A percentile compares a stretch with the other conserved stretches of the same genome.
Conservation (phyloP, 192 early-diverging fungal genomes). For the Neocallimastix lanati region DNA sequence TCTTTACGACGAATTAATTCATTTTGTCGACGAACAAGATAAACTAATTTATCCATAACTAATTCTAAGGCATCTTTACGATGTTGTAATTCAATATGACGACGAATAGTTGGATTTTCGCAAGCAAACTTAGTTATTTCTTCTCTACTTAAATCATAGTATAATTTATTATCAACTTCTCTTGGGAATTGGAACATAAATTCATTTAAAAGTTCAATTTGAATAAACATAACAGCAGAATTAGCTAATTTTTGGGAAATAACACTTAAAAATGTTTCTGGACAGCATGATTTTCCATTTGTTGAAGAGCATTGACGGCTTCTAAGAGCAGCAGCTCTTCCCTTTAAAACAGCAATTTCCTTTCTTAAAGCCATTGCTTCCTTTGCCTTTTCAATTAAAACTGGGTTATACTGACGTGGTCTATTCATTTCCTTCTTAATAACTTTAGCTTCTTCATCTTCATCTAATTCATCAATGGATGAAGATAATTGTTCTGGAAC, state of each 20-base stretch:
- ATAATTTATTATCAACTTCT: constrained; percentile 79
- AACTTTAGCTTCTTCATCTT: constrained; percentile 4
- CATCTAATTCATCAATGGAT: constrained; percentile 3
- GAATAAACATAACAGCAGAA: constrained; percentile 94
- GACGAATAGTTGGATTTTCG: constrained; percentile 67
- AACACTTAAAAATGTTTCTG: constrained; percentile 79
- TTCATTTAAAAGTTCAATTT: constrained; percentile 90
- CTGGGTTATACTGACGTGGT: constrained; percentile 37
- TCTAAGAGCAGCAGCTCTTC: constrained; percentile 61
- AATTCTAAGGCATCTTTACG: constrained; percentile 61
- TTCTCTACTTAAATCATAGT: constrained; percentile 61
- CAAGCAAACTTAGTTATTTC: constrained; percentile 75
- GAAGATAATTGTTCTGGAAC: not conserved
- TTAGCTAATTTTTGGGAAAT: constrained; percentile 89
- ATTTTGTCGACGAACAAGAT: not conserved
- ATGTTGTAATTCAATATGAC: constrained; percentile 75
- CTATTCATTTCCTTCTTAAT: constrained; percentile 11
- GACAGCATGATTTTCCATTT: constrained; percentile 78
- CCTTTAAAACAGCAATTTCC: constrained; percentile 53
- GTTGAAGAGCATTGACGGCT: constrained; percentile 61
- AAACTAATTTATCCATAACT: constrained; percentile 24
- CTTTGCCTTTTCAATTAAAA: constrained; percentile 57
- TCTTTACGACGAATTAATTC: not conserved
- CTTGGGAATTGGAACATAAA: constrained; percentile 96
- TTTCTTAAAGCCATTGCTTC: constrained; percentile 63